Base-by-base conservation (phyloP, 2,329 filamentous ascomycete genomes). In the Kalaharituber pfeilii region DNA sequence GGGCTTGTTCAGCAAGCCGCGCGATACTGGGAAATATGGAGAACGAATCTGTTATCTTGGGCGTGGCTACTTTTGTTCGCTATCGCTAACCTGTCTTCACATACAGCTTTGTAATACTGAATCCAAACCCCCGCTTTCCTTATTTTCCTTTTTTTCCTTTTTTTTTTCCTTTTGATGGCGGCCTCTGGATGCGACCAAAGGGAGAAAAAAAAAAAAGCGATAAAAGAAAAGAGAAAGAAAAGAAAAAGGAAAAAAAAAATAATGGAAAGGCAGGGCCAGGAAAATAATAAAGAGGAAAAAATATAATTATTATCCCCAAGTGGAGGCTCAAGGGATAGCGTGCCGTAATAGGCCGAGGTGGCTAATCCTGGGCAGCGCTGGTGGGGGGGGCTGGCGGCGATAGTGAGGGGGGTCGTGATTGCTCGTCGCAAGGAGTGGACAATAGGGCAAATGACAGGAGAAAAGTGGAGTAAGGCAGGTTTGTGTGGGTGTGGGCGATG, bases 321-420 rank as follows among this genome's bases (percentile, higher is more conserved):
- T n/a, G n/a, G n/a, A n/a, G n/a, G n/a, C n/a, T n/a, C n/a, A n/a
- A n/a, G n/a, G n/a, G n/a, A n/a, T n/a, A n/a, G n/a, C n/a, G n/a
- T n/a, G n/a, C n/a, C n/a, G n/a, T n/a, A n/a, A n/a, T n/a, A n/a
- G n/a, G n/a, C n/a, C n/a, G n/a, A n/a, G n/a, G n/a, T n/a, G n/a
- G n/a, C 20, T 39, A 39, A 39, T 39, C 33, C 33, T 18, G 33
- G 33, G 33, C 4, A 39, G 33, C 33, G 8, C 33, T 39, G 33
- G 49, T 53, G 42, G 33, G 28, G 42, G 33, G 50, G 49, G 44
- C 51, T 28, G 51, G 44, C 29, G 28, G 45, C 51, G 49, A 42
- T 53, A 42, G 27, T 50, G 50, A 33, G 45, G 50, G 55, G 29
- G 42, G 36, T 44, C 51, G 18, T 52, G 36, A 42, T 47, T 47